Base-by-base conservation (phyloP, 352 stramenopile genomes). In the Phytophthora melonis region DNA sequence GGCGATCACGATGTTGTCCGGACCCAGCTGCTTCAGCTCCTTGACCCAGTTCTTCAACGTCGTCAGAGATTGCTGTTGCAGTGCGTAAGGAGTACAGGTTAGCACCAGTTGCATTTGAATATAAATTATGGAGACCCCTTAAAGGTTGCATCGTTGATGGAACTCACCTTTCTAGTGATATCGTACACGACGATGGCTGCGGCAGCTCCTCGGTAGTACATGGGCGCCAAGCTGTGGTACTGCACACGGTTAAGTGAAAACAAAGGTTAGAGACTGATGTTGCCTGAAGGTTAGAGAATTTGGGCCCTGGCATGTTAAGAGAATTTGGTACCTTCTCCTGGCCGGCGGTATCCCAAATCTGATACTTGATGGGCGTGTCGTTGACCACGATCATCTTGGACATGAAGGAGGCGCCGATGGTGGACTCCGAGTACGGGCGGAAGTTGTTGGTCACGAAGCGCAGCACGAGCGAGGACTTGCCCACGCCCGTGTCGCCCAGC, bases 331-430 rank as follows among this genome's bases (percentile, higher is more conserved):
- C 85, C 81, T 96, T 96, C 68, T 99, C 97, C 87, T 99, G 97
- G 16, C 98, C 98, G 36, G 98, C 98, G 14, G 98, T 99, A 80
- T 99, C 97, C 97, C 97, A 99, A 78, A 99, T 99, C 83, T 99
- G 95, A 77, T 99, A 99, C 86, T 98, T 98, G 70, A 98, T 97
- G 55, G 93, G 88, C 53, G 89, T 88, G 74, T 96, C 91, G 65
- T 98, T 95, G 45, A 98, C 90, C 43, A 96, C 86, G 61, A 98
- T 95, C 75, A 98, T 98, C 86, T 99, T 99, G 64, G 81, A 94
- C 93, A 99, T 98, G 90, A 99, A 99, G 50, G 94, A 98, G 30
- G 97, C 97, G 68, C 98, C 97, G 74, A 99, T 99, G 16, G 98
- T 99, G 30, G 95, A 98, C 84, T 99, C 96, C 16, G 84, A 95